Base-by-base conservation (phyloP, 202 grass and related monocot species). In the Musa balbisiana region DNA sequence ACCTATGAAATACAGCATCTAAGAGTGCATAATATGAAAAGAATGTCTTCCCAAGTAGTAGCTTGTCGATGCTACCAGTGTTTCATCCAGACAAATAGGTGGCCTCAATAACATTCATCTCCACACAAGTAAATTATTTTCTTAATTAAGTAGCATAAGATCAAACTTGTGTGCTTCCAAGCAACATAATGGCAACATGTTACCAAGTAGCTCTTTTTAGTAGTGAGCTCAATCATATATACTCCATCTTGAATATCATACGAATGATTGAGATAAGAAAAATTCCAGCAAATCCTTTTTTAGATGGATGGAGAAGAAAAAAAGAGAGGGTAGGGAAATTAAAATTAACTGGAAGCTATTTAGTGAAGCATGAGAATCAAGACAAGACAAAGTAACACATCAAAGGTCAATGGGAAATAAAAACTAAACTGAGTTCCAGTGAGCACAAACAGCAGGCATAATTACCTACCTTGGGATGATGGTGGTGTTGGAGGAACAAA, bases 391-490 rank as follows among this genome's bases (percentile, higher is more conserved):
- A 43, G 4, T 43, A 43, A 43, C 14, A 21, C n/a, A 74, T 50
- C 65, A 55, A 79, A 71, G 14, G 26, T 20, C 33, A 43, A 20
- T 14, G 0, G 33, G 17, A 59, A 59, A 59, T 59, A 59, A 62
- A 20, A 20, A 62, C 16, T 19, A 19, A 4, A 62, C 1, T 19
- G 49, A 69, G 67, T 69, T 69, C 67, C 1, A 69, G 29, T 26
- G 17, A 72, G 20, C 11, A 54, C 2, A 72, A 72, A 72, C 10
- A 21, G 24, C 51, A 72, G 51, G 53, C 0, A 72, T 14, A 76
- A 74, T 56, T 10, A 72, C 19, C 50, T 25, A 75, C 73, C 73
- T 75, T n/a, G 55, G 60, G 73, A 75, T 62, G 25, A 75, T 1
- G 55, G 73, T 49, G 25, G 55, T 1, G 55, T 19, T 21, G 73